Evolutionary conservation across 805 yeast genomes (phyloP).

Genomic region (Kodamaea laetipori): DNA sequence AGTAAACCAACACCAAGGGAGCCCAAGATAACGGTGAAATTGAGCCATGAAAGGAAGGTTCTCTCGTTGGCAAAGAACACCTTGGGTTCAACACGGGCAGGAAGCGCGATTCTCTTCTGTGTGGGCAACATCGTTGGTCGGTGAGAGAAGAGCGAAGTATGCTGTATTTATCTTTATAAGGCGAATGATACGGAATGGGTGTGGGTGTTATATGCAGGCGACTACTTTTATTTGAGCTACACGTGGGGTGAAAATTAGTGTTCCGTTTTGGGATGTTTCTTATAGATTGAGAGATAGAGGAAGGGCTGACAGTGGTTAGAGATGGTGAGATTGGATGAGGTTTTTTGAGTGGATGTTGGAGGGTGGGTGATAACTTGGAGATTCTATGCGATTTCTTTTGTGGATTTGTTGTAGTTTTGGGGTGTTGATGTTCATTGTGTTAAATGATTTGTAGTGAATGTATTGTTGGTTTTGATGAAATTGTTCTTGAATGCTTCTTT

Average conservation of each 20-base stretch:
- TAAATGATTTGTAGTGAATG: too few species aligned
- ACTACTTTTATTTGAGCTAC: not conserved
- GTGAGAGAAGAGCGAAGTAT: not conserved
- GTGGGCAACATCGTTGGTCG: slow-evolving; percentile 34
- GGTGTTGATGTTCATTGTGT: too few species aligned
- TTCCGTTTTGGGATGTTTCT: not conserved
- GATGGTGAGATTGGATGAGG: too few species aligned
- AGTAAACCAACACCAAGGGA: slow-evolving; percentile 94
- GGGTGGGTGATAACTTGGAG: too few species aligned
- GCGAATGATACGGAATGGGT: not conserved
- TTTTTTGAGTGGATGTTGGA: too few species aligned
- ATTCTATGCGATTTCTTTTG: too few species aligned
- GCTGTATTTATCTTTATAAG: slow-evolving; percentile 2
- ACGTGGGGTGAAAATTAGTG: slow-evolving; percentile 9
- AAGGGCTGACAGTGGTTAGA: not conserved
- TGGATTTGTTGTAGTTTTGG: too few species aligned
- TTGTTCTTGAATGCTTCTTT: too few species aligned
- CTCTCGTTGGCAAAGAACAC: slow-evolving; percentile 99
- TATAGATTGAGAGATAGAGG: not conserved
- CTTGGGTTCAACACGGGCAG: slow-evolving; percentile 98
- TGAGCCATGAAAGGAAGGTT: slow-evolving; percentile 96
- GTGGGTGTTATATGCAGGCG: slow-evolving; percentile 1
- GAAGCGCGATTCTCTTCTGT: slow-evolving; percentile 88
- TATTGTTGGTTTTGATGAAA: too few species aligned
- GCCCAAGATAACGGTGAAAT: slow-evolving; percentile 97